Conservation (phyloP, 306 rosid genomes). For the Rubus idaeus region DNA sequence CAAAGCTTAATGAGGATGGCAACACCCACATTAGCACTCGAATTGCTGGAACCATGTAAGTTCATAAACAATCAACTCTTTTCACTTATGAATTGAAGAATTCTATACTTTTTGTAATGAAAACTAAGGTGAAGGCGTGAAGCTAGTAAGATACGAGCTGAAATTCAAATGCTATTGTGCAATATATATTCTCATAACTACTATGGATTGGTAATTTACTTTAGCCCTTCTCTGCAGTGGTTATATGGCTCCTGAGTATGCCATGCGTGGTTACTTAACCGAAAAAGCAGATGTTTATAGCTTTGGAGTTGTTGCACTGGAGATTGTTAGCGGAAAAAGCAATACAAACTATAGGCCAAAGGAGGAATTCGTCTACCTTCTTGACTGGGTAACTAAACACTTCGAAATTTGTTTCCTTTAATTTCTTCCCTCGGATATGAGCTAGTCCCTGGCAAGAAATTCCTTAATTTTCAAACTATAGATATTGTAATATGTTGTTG, state of each 20-base stretch:
- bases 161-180: not conserved
- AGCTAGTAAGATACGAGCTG: not conserved
- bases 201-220: not conserved
- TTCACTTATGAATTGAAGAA: not conserved
- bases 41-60: constrained; percentile 97
- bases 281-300: constrained; percentile 88
- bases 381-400: constrained; percentile 74
- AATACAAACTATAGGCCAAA: constrained; percentile 82
- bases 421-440: not conserved
- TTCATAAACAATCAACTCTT: constrained; percentile 4
- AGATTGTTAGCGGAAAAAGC: constrained; percentile 88
- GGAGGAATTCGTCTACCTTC: constrained; percentile 88
- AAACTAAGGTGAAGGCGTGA: not conserved
- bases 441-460: not conserved
- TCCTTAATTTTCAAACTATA: too few species aligned
- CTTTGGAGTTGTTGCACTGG: constrained; percentile 88
- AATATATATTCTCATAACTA: not conserved
- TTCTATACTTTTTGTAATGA: not conserved
- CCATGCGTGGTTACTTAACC: constrained; percentile 91
- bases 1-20: constrained; percentile 86
- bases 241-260: constrained; percentile 97
- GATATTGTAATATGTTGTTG: not conserved
- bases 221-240: constrained; percentile 55
- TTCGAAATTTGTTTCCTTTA: constrained; percentile 18
- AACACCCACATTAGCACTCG: constrained; percentile 87